Percentiles rank a stretch among this genome's conserved stretches.
Conservation (phyloP, 2,329 filamentous ascomycete genomes). For the Daldinia eschscholtzii region DNA sequence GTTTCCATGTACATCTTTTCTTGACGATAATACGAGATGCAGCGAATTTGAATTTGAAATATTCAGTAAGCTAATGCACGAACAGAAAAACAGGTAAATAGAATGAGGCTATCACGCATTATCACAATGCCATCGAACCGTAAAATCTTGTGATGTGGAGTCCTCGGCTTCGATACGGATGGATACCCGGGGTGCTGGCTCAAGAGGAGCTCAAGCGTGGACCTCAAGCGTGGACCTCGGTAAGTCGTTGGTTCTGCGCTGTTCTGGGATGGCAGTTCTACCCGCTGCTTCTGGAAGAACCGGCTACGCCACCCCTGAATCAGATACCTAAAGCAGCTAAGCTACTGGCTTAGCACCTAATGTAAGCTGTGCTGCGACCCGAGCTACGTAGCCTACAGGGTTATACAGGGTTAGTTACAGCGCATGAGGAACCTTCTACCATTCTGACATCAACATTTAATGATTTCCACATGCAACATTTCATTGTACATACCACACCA, state of each 20-base stretch:
- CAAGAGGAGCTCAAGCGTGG: constrained; percentile 11
- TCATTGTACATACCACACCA: neutral
- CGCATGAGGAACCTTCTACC: constrained; percentile 16
- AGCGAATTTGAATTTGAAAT: neutral
- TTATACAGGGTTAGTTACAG: constrained; percentile 10
- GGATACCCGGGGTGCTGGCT: constrained; percentile 32
- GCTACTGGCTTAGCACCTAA: neutral
- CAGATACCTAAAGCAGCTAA: constrained; percentile 17
- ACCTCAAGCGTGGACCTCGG: constrained; percentile 37
- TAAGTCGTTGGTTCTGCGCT: constrained; percentile 15
- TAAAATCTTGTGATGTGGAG: constrained; percentile 36
- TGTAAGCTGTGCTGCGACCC: constrained; percentile 17
- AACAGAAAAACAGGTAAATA: neutral
- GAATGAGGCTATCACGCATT: constrained; percentile 28
- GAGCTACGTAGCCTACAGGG: constrained; percentile 35
- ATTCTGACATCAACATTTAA: constrained; percentile 37
- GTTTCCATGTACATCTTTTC: neutral
- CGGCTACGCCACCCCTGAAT: constrained; percentile 27
- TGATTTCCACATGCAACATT: constrained; percentile 20
- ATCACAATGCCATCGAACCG: constrained; percentile 14
- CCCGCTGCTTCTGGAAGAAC: constrained; percentile 41
- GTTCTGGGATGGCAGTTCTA: constrained; percentile 24
- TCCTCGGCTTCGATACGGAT: constrained; percentile 30
- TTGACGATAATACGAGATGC: neutral
- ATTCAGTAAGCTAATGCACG: neutral